Evolutionary conservation across 2,329 filamentous ascomycete species (phyloP).

Genomic region (Colletotrichum aenigma): DNA sequence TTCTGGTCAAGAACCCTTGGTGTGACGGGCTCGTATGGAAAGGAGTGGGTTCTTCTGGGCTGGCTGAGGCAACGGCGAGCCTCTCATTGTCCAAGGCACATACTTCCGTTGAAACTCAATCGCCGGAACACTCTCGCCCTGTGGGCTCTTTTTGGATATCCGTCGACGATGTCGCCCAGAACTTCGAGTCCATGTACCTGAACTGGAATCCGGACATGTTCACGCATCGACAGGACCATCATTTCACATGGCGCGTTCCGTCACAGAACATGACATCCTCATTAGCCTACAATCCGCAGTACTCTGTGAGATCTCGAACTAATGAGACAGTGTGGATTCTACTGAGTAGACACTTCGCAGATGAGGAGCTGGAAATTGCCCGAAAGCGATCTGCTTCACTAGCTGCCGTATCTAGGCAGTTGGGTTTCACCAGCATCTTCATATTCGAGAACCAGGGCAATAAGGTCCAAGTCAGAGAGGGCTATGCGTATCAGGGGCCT

Average conservation of each 20-base stretch:
- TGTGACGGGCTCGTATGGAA: slow-evolving; percentile 80
- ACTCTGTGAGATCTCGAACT: slow-evolving; percentile 64
- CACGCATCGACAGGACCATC: slow-evolving; percentile 80
- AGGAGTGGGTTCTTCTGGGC: slow-evolving; percentile 36
- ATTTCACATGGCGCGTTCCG: slow-evolving; percentile 81
- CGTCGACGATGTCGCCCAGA: slow-evolving; percentile 83
- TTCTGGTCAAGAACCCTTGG: slow-evolving; percentile 97
- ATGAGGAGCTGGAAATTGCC: slow-evolving; percentile 63
- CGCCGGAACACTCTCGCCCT: slow-evolving; percentile 28
- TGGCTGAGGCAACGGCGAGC: background rate
- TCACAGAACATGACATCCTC: slow-evolving; percentile 55
- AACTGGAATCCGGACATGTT: slow-evolving; percentile 97
- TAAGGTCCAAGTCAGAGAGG: slow-evolving; percentile 76
- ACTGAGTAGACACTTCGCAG: slow-evolving; percentile 84
- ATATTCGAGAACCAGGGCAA: slow-evolving; percentile 75
- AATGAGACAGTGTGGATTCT: slow-evolving; percentile 80
- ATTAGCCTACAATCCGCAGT: slow-evolving; percentile 72
- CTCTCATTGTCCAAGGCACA: background rate
- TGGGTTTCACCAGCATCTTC: slow-evolving; percentile 88
- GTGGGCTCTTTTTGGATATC: slow-evolving; percentile 93
- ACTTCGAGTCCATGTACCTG: slow-evolving; percentile 94
- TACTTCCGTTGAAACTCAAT: slow-evolving; percentile 20
- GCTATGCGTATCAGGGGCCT: slow-evolving; percentile 74
- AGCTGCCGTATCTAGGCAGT: slow-evolving; percentile 53
- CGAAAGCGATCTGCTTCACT: slow-evolving; percentile 45